Evolutionary conservation across 257 asterid genomes (phyloP), one percentile per base, ranked within the genome.

Genomic region (Capsicum chinense): DNA sequence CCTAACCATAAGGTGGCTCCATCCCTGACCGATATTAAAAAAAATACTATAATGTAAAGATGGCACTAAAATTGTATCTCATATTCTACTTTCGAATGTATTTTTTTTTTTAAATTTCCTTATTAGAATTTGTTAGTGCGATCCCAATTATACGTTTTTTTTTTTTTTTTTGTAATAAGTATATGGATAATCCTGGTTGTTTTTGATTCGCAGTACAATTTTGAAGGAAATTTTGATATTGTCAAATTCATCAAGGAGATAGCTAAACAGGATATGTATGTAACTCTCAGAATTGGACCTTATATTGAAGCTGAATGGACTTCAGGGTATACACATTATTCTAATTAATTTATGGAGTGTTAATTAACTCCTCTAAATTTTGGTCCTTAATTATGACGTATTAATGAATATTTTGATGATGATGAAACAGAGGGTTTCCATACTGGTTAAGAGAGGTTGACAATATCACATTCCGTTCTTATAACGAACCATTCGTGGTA

Each of bases 301-400:
- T 95, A 90, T 85, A 91, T 97, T 21, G 99, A 97, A 87, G 97
- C 98, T 9, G 99, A 97, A 91, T 94, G 99, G 99, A 95, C 92
- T 88, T 48, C 88, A 42, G 99, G 99, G 99, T 95, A 89, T n/a
- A 26, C 26, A 33, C 8, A 4, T 6, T 7, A 5, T n/a, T 84
- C 19, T 56, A 74, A 12, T 19, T 21, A 73, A 73, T 19, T 56
- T 16, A 16, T 14, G 10, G 5, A 15, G 1, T 14, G 26, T 15
- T 17, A 63, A 37, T 26, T 16, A 39, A 68, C 39, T 0, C 54
- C 26, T 12, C 63, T 21, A 5, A 44, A 11, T 85, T 15, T 3
- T 54, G 44, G 21, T 56, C 1, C 21, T 60, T 84, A 5, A 4
- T 19, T 19, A 11, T 50, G 44, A 0, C 7, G 13, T 50, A 21